Percentiles rank a stretch among this genome's conserved stretches.
Conservation (phyloP, 192 early-diverging fungal species). For the Kappamyces sp. region DNA sequence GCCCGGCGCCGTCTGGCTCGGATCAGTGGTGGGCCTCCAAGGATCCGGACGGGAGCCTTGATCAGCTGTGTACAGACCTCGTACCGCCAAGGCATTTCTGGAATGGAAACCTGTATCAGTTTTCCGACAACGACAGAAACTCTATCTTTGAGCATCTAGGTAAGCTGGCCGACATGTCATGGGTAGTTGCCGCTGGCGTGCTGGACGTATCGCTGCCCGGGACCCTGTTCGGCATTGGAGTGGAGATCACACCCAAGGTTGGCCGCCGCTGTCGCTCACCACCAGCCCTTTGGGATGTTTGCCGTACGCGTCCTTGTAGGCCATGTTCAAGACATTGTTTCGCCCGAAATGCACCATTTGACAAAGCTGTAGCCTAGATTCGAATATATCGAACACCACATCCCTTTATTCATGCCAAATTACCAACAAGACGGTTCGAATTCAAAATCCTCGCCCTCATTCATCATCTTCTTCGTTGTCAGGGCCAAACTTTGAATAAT, state of each 20-base stretch:
- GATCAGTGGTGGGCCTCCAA: slow-evolving; percentile 1
- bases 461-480: slow-evolving; percentile 32
- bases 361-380: background rate
- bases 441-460: no score
- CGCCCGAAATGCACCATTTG: background rate
- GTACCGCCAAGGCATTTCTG: slow-evolving; percentile 1
- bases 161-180: no score
- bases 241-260: background rate
- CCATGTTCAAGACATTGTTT: background rate
- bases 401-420: no score
- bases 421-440: no score
- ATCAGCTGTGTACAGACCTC: background rate
- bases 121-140: background rate
- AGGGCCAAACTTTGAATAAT: slow-evolving; percentile 62
- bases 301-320: background rate
- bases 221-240: background rate
- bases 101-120: background rate
- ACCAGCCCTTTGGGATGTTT: slow-evolving; percentile 3
- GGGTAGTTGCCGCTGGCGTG: background rate
- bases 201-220: background rate
- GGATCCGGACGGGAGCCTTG: background rate
- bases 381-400: background rate
- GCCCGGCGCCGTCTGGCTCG: no score
- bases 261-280: background rate
- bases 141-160: background rate